A percentile compares a stretch with the other conserved stretches of the same genome.
These are phyloP conservation scores for Yamadazyma siamensis DNA, from an alignment of 1,139 yeast species.

Conservation along the genomic window DNA sequence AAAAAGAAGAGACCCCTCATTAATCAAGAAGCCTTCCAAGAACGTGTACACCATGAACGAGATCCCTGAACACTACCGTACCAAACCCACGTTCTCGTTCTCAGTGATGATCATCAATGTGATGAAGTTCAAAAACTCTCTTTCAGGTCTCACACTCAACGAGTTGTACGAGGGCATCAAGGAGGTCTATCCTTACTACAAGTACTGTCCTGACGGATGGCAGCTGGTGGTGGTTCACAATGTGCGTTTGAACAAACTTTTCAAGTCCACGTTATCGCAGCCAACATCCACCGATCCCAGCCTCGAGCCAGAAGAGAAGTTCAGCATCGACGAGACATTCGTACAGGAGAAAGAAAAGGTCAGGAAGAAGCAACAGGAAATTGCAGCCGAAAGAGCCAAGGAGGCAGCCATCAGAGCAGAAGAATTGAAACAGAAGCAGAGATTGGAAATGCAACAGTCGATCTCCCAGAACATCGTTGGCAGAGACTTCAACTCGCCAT, in stretches of 20 bases:
- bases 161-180: conserved; percentile 86
- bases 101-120: conserved; percentile 80
- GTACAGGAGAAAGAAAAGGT: conserved; percentile 77
- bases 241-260: conserved; percentile 78
- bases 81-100: conserved; percentile 78
- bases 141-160: conserved; percentile 73
- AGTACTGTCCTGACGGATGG: conserved; percentile 97
- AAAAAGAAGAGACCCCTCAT: conserved; percentile 20
- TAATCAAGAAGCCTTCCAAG: conserved; percentile 43
- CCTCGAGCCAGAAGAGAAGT: conserved; percentile 89
- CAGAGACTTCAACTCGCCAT: conserved; percentile 24
- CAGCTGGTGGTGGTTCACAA: conserved; percentile 91
- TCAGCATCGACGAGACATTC: conserved; percentile 86
- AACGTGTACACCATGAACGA: conserved; percentile 67
- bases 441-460: conserved; percentile 30
- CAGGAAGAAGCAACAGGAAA: conserved; percentile 65
- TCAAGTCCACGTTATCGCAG: conserved; percentile 41
- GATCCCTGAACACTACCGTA: conserved; percentile 80
- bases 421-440: conserved; percentile 44
- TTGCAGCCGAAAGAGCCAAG: conserved; percentile 55
- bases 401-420: conserved; percentile 54
- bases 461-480: conserved; percentile 25
- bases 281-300: conserved; percentile 20
- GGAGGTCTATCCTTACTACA: conserved; percentile 84
- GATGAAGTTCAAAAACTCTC: conserved; percentile 58